A percentile compares a stretch with the other conserved stretches of the same genome.
phyloP scores from a whole-genome alignment of 1,139 yeast genomes.

The Geotrichum histeridarum region DNA sequence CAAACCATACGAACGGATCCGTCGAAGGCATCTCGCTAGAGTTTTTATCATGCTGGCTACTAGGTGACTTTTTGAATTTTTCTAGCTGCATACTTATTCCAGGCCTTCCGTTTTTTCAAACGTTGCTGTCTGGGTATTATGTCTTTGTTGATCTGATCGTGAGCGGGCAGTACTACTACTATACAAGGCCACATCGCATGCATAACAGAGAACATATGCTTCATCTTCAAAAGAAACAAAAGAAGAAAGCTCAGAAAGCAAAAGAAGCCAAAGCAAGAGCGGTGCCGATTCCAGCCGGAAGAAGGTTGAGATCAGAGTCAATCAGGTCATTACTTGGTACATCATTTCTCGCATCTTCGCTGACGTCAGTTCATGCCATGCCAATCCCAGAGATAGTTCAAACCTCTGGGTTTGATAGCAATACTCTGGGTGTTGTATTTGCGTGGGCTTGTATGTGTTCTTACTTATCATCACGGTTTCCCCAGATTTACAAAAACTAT shows the following conservation, averaged over 20 bases:
- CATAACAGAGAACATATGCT: conserved; percentile 16
- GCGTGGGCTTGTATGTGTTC: conserved; percentile 81
- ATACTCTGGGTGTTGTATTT: conserved; percentile 47
- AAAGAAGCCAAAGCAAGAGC: neutral
- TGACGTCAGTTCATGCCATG: conserved; percentile 26
- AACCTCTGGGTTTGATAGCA: conserved; percentile 12
- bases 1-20: conserved; percentile 68
- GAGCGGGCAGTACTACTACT: conserved; percentile 73
- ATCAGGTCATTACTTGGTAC: conserved; percentile 27
- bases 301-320: conserved; percentile 3
- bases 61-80: conserved; percentile 79
- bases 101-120: conserved; percentile 65
- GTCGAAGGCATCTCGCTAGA: conserved; percentile 80
- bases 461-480: conserved; percentile 74
- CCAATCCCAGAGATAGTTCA: conserved; percentile 16
- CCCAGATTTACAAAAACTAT: conserved; percentile 76
- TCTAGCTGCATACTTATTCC: conserved; percentile 73
- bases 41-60: conserved; percentile 70
- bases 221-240: neutral
- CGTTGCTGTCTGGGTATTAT: conserved; percentile 68
- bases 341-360: conserved; percentile 30
- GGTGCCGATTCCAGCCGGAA: neutral
- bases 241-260: neutral
- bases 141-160: conserved; percentile 65
- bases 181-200: conserved; percentile 36